phyloP scores from a whole-genome alignment of 2,329 filamentous ascomycete genomes.

The Sporothrix humicola region DNA sequence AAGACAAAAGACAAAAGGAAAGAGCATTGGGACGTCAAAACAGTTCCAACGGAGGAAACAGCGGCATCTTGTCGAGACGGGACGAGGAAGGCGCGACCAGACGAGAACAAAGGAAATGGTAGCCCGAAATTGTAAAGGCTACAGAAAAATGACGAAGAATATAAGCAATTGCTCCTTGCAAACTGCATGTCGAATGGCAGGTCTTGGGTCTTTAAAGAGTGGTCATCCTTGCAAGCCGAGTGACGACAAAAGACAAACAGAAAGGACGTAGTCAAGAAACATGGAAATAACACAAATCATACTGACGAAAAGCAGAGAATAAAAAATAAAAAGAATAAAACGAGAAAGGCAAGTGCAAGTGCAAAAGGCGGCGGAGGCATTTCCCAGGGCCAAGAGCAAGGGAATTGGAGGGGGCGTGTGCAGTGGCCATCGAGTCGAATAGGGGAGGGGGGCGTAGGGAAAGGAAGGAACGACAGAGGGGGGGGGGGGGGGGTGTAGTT shows the following conservation, averaged over 20 bases:
- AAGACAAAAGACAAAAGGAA: background rate
- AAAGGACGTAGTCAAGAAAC: background rate
- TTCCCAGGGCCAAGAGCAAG: background rate
- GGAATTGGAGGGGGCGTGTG: constrained; percentile 32
- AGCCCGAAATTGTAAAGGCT: background rate
- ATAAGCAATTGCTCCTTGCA: background rate
- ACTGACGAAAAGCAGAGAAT: background rate
- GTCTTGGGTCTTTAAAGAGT: background rate
- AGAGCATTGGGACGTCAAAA: background rate
- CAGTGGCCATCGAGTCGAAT: background rate
- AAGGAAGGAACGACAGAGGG: constrained; percentile 8
- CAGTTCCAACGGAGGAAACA: constrained; percentile 12
- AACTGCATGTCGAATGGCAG: background rate
- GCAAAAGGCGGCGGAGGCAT: constrained; percentile 8
- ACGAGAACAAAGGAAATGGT: background rate
- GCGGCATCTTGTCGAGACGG: background rate
- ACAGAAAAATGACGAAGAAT: background rate
- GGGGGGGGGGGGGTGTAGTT: constrained; percentile 3
- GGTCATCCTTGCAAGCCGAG: background rate
- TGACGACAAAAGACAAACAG: background rate
- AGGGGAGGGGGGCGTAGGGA: constrained; percentile 10
- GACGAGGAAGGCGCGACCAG: constrained; percentile 1
- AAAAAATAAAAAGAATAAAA: background rate
- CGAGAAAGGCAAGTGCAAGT: background rate
- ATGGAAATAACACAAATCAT: constrained; percentile 9